Base-by-base conservation (phyloP, 768 basidiomycete genomes). In the Paxillus ammoniavirescens region DNA sequence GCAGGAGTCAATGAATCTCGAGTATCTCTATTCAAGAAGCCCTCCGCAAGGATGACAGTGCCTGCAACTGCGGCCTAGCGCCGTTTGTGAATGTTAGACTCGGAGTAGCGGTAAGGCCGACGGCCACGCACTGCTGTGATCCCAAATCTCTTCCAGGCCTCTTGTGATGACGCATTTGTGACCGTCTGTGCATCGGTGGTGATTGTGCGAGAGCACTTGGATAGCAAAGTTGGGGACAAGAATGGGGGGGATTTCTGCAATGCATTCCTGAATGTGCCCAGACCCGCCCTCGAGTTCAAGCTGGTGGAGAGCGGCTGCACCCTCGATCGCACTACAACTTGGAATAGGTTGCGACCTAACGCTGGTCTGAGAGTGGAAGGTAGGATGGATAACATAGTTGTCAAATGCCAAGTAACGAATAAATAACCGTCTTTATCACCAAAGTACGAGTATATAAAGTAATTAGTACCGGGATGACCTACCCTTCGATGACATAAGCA, bases 11-110 rank as follows among this genome's bases (percentile, higher is more conserved):
- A 75, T 4, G 80, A 72, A 42, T 87, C 89, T 38, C 89, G 77
- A 0, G 89, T 92, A 57, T 92, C 89, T 54, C 90, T 79, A 63
- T 93, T 93, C 62, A 93, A 73, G 36, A 87, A 74, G 2, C 73
- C 77, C 58, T 91, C 80, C 23, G 84, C 73, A 4, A 81, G 74
- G 36, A 92, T 70, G 23, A 88, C 77, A 8, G 84, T 80, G 8
- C 86, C 87, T 36, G 84, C 89, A 37, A 92, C 86, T 31, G 86
- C 82, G 21, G 78, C 85, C 88, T 90, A 60, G 14, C 45, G 12
- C 48, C 36, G 47, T 53, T 38, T 42, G 38, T 48, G 47, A 49
- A 55, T 37, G 47, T 18, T 52, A 49, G 14, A 41, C n/a, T n/a
- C n/a, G n/a, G 42, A 26, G 36, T 26, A 10, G 13, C 33, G 18